Evolutionary conservation across 164 flowering plant species (phyloP).

Genomic region (Santalum album): DNA sequence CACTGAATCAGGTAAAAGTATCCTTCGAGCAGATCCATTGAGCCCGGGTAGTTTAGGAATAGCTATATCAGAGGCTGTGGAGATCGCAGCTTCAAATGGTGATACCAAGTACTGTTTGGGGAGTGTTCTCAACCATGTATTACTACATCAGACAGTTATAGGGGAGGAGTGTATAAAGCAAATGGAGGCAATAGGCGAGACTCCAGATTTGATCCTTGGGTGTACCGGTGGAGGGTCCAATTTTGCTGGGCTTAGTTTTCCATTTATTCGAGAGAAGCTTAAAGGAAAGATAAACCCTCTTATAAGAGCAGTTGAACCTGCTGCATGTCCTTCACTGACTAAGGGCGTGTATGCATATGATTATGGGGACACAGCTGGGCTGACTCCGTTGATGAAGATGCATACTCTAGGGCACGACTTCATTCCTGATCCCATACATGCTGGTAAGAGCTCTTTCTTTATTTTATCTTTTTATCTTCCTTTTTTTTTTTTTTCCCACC

Average conservation of each 20-base stretch:
- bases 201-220: conserved; percentile 85
- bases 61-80: conserved; percentile 96
- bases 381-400: conserved; percentile 98
- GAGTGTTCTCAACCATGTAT: conserved; percentile 90
- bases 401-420: conserved; percentile 97
- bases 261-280: conserved; percentile 84
- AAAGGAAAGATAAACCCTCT: conserved; percentile 71
- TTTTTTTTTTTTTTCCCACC: not conserved
- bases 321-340: conserved; percentile 92
- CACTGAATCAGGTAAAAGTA: conserved; percentile 66
- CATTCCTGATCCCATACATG: conserved; percentile 95
- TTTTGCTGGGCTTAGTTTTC: conserved; percentile 85
- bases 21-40: conserved; percentile 58
- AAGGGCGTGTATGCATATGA: conserved; percentile 92
- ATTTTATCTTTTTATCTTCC: not conserved
- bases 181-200: conserved; percentile 86
- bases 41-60: conserved; percentile 95
- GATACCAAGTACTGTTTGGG: conserved; percentile 90
- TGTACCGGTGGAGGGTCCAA: conserved; percentile 98
- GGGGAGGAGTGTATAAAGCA: conserved; percentile 93
- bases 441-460: conserved; percentile 40
- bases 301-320: conserved; percentile 82
- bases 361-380: conserved; percentile 88
- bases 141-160: conserved; percentile 88
- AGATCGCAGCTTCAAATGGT: conserved; percentile 59